Base-by-base conservation (phyloP, 768 basidiomycete species). In the Filobasidium floriforme region DNA sequence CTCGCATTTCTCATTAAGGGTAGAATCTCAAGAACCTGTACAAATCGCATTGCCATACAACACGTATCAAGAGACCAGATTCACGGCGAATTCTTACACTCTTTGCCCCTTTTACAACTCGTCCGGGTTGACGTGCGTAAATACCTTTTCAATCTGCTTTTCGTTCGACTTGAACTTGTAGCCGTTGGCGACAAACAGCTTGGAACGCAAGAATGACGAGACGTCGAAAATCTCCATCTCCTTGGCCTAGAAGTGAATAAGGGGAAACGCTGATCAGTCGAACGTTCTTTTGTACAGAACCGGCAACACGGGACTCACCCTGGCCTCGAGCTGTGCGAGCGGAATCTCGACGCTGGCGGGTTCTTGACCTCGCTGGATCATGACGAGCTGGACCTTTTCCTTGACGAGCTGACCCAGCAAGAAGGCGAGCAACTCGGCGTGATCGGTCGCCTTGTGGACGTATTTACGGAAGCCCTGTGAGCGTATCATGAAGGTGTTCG, bases 211-310 rank as follows among this genome's bases (percentile, higher is more conserved):
- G 85, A 98, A 99, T 5, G 91, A 85, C 22, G 84, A 80, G 40
- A 88, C 85, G 74, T 97, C 93, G 74, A 88, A 97, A 60, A 98
- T 97, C 70, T 99, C 96, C 71, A 96, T 88, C 60, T 97, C 96
- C 75, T 94, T 96, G 10, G 92, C 90, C 92, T 94, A 70, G 46
- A 14, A 26, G 41, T 18, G 32, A 3, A 22, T 49, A 5, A 22
- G 59, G 15, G 11, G 41, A 41, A 43, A 22, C 12, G 41, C 62
- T 3, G 29, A 22, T 43, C 60, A 60, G 60, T 26, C 11, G 3
- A 6, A 52, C 19, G 49, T 37, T 9, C 32, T 4, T 9, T 4
- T 37, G 32, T 4, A 3, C 32, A 9, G 32, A 37, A 37, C 32
- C 9, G 32, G 4, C 32, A 24, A 14, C 22, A 7, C 40, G 24